A percentile compares a stretch with the other conserved stretches of the same genome.
These are phyloP conservation scores for Colletotrichum falcatum DNA, from an alignment of 2,329 filamentous ascomycete species.

Conservation along the genomic window DNA sequence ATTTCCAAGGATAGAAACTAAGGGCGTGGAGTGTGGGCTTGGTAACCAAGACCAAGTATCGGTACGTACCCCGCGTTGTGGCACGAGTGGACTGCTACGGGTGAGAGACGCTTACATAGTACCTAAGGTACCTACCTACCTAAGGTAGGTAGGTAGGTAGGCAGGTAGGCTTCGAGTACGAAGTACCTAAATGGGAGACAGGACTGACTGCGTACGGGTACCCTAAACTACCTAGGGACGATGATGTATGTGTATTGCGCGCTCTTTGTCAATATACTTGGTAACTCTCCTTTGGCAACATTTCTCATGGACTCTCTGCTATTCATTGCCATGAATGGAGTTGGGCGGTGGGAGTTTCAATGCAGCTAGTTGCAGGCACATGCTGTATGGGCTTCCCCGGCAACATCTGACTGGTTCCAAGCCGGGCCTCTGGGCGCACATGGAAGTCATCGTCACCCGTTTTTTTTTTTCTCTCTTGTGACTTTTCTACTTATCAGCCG, in stretches of 20 bases:
- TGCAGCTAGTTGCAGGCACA: constrained; percentile 14
- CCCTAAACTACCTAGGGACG: not conserved
- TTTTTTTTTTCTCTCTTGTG: not conserved
- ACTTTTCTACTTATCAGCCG: constrained; percentile 33
- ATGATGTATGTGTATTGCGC: not conserved
- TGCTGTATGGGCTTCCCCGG: constrained; percentile 29
- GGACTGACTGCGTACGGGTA: not conserved
- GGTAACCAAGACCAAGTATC: constrained; percentile 1
- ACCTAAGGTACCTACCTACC: too few species aligned
- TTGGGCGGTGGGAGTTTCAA: not conserved
- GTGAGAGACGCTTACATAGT: not conserved
- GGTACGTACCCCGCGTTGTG: constrained; percentile 35
- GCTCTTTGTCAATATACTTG: not conserved
- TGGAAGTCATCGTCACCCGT: constrained; percentile 37
- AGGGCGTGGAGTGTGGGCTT: constrained; percentile 10
- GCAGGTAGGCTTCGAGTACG: too few species aligned
- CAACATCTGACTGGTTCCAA: constrained; percentile 24
- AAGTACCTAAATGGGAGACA: too few species aligned
- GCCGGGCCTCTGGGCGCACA: constrained; percentile 12
- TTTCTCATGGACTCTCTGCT: not conserved
- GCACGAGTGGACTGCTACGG: constrained; percentile 8
- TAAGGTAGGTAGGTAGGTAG: too few species aligned
- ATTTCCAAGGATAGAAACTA: constrained; percentile 39
- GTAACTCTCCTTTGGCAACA: not conserved
- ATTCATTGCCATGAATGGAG: not conserved